Evolutionary conservation across 768 basidiomycete genomes (phyloP), one percentile per base, ranked within the genome.

Genomic region (Naganishia vaughanmartiniae): DNA sequence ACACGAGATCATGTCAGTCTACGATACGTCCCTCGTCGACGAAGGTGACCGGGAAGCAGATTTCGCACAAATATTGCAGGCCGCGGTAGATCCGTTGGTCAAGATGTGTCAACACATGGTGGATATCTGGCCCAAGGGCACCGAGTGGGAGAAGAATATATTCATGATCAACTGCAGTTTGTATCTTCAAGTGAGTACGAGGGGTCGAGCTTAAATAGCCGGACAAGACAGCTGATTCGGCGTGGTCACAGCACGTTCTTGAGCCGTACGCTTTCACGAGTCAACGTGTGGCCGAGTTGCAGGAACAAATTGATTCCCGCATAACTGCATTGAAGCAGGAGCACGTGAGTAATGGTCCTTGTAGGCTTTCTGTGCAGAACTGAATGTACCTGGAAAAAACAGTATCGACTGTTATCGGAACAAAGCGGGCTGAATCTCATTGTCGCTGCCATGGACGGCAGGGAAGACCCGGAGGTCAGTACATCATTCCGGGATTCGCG

Each of bases 161-260:
- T 98, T 92, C 77, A 84, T 91, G 66, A 83, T 96, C 73, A 97
- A 98, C 76, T 95, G 90, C 70, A 80, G 92, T 73, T 87, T 86
- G 21, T 93, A 92, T 78, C 81, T 96, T 17, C 87, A 89, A 84
- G 93, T 93, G 57, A 33, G 85, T 80, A 4, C 28, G 11, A 17
- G 28, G 14, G 39, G 12, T 42, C 9, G 19, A 36, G 10, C 55
- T 28, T 31, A n/a, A n/a, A 4, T 14, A 11, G 28, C 28, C 28
- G 15, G 15, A 26, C 65, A 21, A 10, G 30, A 11, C 4, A 3
- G 30, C 11, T 12, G 15, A 42, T 42, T 2, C 15, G 2, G 42
- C 42, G 42, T 15, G 15, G 17, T 42, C 17, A 12, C 56, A 82
- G 80, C 77, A 79, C 56, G 76, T 78, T 12, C 69, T 82, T 45